Evolutionary conservation across 139 green algal genomes (phyloP), one percentile per base, ranked within the genome.

Genomic region (Ettlia oleoabundans): DNA sequence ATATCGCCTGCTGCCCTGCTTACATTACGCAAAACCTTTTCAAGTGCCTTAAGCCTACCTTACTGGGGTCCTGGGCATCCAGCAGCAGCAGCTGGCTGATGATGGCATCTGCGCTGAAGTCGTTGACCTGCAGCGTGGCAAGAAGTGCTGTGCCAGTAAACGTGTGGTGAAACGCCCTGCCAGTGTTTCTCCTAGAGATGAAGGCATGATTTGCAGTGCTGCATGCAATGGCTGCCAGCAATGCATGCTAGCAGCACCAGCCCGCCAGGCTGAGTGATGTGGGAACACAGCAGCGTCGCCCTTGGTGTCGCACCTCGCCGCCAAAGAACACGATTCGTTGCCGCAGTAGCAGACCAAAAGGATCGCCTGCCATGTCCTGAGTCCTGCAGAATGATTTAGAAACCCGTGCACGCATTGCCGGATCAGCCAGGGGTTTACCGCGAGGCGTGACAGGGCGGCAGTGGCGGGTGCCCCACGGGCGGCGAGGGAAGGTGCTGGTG

Each of bases 311-410:
- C 28, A 92, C 89, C 86, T 98, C 94, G 72, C 93, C 93, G 47
- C 97, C 97, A 65, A 99, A 87, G 82, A 99, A 98, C 8, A 99
- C 90, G 62, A 98, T 98, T 40, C 97, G 92, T 87, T 99, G 91
- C 69, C 90, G 87, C 63, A 99, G 88, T 22, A 99, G 93, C 80
- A 98, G 78, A n/a, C 91, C 92, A 76, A 99, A 98, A 8, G 98
- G 96, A 78, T 99, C 97, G 10, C 94, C 94, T 32, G 87, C 89
- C 91, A 98, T 95, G 61, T 92, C 89, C 61, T 92, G 89, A 35
- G 89, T 92, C 79, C 89, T 92, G 85, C 77, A 65, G 55, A n/a
- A n/a, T n/a, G n/a, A n/a, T n/a, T n/a, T n/a, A n/a, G n/a, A n/a
- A n/a, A n/a, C n/a, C n/a, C n/a, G n/a, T n/a, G n/a, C n/a, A n/a